These are phyloP conservation scores for Alternaria angustiovoidea DNA, from an alignment of 2,329 filamentous ascomycete genomes.

Conservation along the genomic window DNA sequence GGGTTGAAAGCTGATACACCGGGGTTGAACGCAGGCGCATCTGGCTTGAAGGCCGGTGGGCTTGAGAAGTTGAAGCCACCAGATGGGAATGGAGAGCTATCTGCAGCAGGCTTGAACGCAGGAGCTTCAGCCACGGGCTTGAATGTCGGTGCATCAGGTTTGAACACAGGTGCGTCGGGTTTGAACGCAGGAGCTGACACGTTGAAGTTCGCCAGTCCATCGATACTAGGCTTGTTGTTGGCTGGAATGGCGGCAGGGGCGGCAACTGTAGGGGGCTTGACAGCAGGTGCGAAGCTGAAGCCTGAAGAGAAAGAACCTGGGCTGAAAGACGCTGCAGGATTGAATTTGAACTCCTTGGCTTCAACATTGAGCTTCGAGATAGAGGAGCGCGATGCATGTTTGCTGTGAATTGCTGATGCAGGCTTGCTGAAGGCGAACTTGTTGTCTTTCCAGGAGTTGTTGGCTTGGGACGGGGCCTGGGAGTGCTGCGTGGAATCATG, in stretches of 20 bases:
- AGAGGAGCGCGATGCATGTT: constrained; percentile 73
- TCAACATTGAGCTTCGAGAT: constrained; percentile 85
- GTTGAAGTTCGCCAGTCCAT: constrained; percentile 65
- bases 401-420: constrained; percentile 50
- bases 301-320: constrained; percentile 54
- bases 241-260: constrained; percentile 52
- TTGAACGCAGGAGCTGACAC: constrained; percentile 75
- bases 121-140: constrained; percentile 21
- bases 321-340: constrained; percentile 62
- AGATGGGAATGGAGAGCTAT: constrained; percentile 24
- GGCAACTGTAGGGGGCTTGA: constrained; percentile 53
- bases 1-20: constrained; percentile 33
- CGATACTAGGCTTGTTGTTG: constrained; percentile 50
- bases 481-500: constrained; percentile 44
- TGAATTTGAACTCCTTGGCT: constrained; percentile 86
- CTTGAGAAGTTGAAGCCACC: constrained; percentile 37
- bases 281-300: constrained; percentile 53
- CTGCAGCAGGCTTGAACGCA: constrained; percentile 23
- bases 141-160: constrained; percentile 67
- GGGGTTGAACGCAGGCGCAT: constrained; percentile 74
- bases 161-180: constrained; percentile 80
- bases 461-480: constrained; percentile 47
- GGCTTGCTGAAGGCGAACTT: constrained; percentile 47
- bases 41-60: constrained; percentile 58
- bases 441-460: constrained; percentile 48